Evolutionary conservation across 805 yeast genomes (phyloP).

Genomic region (Ogataea populi-albae): DNA sequence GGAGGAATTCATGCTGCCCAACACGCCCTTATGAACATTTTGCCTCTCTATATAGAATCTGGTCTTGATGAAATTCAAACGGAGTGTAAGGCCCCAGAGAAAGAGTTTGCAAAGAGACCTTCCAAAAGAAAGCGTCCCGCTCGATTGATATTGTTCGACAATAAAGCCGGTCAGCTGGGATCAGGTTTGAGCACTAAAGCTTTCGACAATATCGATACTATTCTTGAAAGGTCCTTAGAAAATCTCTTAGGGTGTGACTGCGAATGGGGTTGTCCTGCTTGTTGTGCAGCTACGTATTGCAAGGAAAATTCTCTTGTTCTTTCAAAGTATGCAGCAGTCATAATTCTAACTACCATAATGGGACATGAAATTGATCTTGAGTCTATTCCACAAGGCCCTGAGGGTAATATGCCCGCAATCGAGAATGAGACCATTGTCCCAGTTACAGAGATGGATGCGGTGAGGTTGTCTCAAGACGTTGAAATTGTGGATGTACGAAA

Average conservation of each 20-base stretch:
- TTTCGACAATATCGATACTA: slow-evolving; percentile 69
- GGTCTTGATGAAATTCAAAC: slow-evolving; percentile 79
- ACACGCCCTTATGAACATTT: slow-evolving; percentile 77
- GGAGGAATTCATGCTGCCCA: slow-evolving; percentile 97
- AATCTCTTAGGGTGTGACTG: slow-evolving; percentile 67
- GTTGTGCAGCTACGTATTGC: slow-evolving; percentile 83
- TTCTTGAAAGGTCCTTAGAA: slow-evolving; percentile 57
- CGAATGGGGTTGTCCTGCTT: slow-evolving; percentile 70
- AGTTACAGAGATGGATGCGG: slow-evolving; percentile 37
- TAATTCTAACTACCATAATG: slow-evolving; percentile 60
- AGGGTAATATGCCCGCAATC: slow-evolving; percentile 67
- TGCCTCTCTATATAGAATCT: slow-evolving; percentile 71
- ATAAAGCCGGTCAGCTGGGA: slow-evolving; percentile 77
- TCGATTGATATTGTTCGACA: slow-evolving; percentile 77
- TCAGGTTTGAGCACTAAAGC: slow-evolving; percentile 79
- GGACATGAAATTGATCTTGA: slow-evolving; percentile 51
- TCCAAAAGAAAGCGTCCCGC: slow-evolving; percentile 80
- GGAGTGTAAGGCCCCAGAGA: slow-evolving; percentile 97
- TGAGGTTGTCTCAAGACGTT: slow-evolving; percentile 61
- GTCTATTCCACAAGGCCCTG: slow-evolving; percentile 67
- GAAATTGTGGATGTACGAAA: slow-evolving; percentile 45
- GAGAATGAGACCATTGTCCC: slow-evolving; percentile 66
- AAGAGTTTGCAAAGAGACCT: slow-evolving; percentile 81
- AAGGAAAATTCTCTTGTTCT: slow-evolving; percentile 77
- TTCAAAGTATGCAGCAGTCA: slow-evolving; percentile 80